Evolutionary conservation across 192 early-diverging fungal species (phyloP).

Genomic region (Oehlia diaphana): DNA sequence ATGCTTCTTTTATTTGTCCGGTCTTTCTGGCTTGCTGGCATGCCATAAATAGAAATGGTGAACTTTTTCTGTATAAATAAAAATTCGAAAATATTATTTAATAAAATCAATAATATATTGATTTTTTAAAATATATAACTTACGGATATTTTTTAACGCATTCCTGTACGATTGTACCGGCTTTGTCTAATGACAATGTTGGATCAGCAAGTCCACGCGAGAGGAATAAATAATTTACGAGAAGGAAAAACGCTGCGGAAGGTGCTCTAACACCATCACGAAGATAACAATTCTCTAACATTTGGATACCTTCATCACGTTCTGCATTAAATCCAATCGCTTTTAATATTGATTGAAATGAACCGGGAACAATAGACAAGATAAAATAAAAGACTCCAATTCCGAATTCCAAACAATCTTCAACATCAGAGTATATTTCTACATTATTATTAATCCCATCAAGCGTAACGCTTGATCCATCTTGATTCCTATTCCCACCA

Average conservation of each 20-base stretch:
- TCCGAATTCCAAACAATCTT: constrained; percentile 44
- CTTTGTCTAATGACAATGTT: constrained; percentile 33
- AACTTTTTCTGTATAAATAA: constrained; percentile 34
- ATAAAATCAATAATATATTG: neutral
- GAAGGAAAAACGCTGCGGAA: constrained; percentile 38
- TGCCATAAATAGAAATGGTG: constrained; percentile 42
- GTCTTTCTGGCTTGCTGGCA: constrained; percentile 44
- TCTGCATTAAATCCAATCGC: constrained; percentile 22
- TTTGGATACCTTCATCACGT: constrained; percentile 6
- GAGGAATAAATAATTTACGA: constrained; percentile 43
- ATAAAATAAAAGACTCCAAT: constrained; percentile 46
- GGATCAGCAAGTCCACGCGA: constrained; percentile 40
- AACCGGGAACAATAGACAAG: constrained; percentile 33
- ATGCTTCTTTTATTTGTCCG: constrained; percentile 36
- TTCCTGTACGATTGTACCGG: constrained; percentile 35
- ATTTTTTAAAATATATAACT: constrained; percentile 2
- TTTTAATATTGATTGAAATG: constrained; percentile 14
- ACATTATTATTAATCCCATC: constrained; percentile 33
- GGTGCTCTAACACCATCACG: constrained; percentile 30
- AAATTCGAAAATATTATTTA: neutral
- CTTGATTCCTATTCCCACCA: neutral
- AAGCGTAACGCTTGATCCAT: constrained; percentile 24
- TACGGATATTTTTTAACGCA: constrained; percentile 39
- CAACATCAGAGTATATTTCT: constrained; percentile 40
- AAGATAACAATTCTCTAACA: constrained; percentile 17